phyloP scores from a whole-genome alignment of 805 yeast genomes.

The Teunomyces funiuensis region DNA sequence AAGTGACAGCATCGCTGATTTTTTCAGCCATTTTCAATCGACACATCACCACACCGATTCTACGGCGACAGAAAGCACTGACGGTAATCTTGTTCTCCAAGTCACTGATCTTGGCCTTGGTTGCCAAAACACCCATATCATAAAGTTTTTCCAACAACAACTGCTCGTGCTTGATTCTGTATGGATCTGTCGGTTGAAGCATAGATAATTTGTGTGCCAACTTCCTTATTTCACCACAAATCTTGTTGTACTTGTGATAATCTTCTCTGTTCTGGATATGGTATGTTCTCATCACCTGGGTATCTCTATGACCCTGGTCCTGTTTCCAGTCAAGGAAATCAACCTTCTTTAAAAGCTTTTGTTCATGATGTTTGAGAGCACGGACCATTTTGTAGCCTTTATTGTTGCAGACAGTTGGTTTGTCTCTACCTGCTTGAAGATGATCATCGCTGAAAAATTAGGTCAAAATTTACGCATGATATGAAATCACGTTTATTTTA shows the following conservation, averaged over 20 bases:
- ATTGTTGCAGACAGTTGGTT: background rate
- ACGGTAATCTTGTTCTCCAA: conserved; percentile 90
- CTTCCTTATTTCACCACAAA: conserved; percentile 89
- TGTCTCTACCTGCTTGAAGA: background rate
- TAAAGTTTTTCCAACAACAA: conserved; percentile 82
- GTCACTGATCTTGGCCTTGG: conserved; percentile 88
- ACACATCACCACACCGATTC: conserved; percentile 94
- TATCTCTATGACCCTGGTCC: conserved; percentile 91
- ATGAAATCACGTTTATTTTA: background rate
- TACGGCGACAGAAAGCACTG: conserved; percentile 85
- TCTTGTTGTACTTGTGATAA: conserved; percentile 87
- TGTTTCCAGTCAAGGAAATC: conserved; percentile 98
- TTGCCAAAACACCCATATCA: conserved; percentile 82
- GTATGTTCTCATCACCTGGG: conserved; percentile 94
- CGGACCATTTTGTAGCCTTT: conserved; percentile 60
- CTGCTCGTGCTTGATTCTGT: conserved; percentile 85
- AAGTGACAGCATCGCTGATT: conserved; percentile 82
- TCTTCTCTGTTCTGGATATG: conserved; percentile 95
- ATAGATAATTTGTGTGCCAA: conserved; percentile 83
- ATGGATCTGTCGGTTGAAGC: conserved; percentile 84
- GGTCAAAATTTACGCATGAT: background rate
- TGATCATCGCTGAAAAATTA: conserved; percentile 4
- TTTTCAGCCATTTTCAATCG: conserved; percentile 92
- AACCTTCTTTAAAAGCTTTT: conserved; percentile 89
- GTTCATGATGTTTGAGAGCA: conserved; percentile 90